Percentiles rank a stretch among this genome's conserved stretches.
Conservation (phyloP, 306 rosid species). For the Coriaria nepalensis region DNA sequence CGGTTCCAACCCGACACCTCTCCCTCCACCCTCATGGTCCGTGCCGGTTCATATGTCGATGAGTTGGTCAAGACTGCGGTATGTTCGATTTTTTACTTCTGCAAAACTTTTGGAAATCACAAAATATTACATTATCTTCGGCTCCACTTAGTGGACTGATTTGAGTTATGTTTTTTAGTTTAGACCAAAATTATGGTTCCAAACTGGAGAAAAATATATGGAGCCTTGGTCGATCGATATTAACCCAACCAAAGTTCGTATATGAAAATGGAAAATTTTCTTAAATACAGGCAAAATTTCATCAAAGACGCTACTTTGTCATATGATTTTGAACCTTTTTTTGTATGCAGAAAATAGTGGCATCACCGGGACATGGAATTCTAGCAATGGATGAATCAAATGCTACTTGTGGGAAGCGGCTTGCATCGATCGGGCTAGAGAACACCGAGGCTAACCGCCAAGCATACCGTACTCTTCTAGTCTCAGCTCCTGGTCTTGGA, state of each 20-base stretch:
- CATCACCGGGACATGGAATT: conserved; percentile 87
- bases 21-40: conserved; percentile 41
- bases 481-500: conserved; percentile 57
- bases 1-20: conserved; percentile 39
- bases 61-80: conserved; percentile 96
- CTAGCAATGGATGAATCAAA: conserved; percentile 96
- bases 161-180: too few species aligned
- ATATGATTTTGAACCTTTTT: neutral
- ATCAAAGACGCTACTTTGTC: too few species aligned
- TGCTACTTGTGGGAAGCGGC: conserved; percentile 86
- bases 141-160: too few species aligned
- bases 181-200: too few species aligned
- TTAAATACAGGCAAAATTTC: too few species aligned
- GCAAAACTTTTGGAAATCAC: neutral
- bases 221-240: too few species aligned
- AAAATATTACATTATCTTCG: too few species aligned
- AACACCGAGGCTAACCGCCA: conserved; percentile 92
- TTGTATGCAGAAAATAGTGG: conserved; percentile 49
- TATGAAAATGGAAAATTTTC: too few species aligned
- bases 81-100: conserved; percentile 6
- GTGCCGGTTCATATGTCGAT: conserved; percentile 73
- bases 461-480: conserved; percentile 78
- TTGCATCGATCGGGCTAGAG: conserved; percentile 86
- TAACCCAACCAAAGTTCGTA: too few species aligned
- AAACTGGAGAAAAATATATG: too few species aligned